Percentiles rank a stretch among this genome's conserved stretches.
Evolutionary conservation across 2,329 filamentous ascomycete species (phyloP).

Genomic region (Bipolaris sorokiniana): DNA sequence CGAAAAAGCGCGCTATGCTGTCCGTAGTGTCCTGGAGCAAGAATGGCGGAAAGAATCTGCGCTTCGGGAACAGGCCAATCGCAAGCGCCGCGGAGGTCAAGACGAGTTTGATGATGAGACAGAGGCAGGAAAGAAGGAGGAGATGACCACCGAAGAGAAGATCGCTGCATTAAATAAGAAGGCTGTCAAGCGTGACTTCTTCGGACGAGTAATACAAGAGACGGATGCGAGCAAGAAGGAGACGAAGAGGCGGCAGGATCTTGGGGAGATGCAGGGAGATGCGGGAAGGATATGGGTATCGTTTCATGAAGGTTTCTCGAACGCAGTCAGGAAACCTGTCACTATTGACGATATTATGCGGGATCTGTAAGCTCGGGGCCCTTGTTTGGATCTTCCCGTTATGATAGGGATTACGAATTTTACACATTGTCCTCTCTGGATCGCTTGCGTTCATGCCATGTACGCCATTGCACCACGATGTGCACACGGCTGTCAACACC

Average conservation of each 20-base stretch:
- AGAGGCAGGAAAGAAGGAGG: constrained; percentile 22
- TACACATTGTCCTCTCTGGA: neutral
- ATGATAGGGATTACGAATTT: neutral
- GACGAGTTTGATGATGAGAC: constrained; percentile 25
- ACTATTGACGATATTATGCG: constrained; percentile 78
- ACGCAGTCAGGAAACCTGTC: constrained; percentile 88
- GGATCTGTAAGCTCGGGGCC: constrained; percentile 56
- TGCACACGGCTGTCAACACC: neutral
- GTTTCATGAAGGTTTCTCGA: constrained; percentile 88
- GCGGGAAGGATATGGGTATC: constrained; percentile 80
- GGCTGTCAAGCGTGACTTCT: constrained; percentile 78
- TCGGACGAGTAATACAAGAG: constrained; percentile 71
- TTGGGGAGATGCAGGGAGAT: constrained; percentile 44
- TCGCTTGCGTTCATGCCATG: neutral
- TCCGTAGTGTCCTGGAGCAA: constrained; percentile 90
- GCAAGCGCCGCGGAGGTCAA: constrained; percentile 60
- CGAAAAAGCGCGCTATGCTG: constrained; percentile 84
- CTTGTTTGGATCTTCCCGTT: neutral
- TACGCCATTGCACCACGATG: neutral
- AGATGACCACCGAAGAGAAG: constrained; percentile 28
- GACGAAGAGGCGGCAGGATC: constrained; percentile 50
- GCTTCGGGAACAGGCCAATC: constrained; percentile 68
- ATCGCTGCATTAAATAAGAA: constrained; percentile 32
- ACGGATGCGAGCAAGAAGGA: constrained; percentile 52
- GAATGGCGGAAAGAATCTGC: constrained; percentile 79